Percentiles rank a stretch among this genome's conserved stretches.
These are phyloP conservation scores for Bruguiera sexangula DNA, from an alignment of 345 rosid species.

Conservation along the genomic window DNA sequence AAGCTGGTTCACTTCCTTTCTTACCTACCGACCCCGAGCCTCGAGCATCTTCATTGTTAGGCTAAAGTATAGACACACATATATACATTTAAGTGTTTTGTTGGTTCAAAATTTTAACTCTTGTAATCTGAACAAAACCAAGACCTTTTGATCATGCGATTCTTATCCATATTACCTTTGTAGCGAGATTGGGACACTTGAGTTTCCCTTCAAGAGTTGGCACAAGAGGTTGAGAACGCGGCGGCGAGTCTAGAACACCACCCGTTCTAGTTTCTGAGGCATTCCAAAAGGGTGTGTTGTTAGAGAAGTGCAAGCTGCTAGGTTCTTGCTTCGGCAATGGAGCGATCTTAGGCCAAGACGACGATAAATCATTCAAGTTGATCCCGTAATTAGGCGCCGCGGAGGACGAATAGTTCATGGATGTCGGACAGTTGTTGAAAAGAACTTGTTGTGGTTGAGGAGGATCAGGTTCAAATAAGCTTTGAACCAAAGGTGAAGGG, in stretches of 20 bases:
- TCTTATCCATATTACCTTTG: conserved; percentile 10
- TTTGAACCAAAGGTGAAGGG: conserved; percentile 18
- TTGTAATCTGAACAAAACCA: neutral
- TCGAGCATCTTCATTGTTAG: conserved; percentile 7
- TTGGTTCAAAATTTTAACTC: neutral
- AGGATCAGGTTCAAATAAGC: conserved; percentile 20
- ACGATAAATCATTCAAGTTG: conserved; percentile 18
- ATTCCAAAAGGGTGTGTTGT: conserved; percentile 25
- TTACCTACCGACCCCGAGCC: conserved; percentile 13
- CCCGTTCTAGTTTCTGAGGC: conserved; percentile 2
- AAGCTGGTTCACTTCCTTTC: conserved; percentile 27
- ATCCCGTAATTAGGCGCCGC: conserved; percentile 8
- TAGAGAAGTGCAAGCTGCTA: conserved; percentile 20
- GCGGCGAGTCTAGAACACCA: conserved; percentile 4
- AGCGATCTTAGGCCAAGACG: conserved; percentile 21
- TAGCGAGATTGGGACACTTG: conserved; percentile 21
- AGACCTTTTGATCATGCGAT: neutral
- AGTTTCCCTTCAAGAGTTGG: conserved; percentile 36
- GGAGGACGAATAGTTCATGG: conserved; percentile 6
- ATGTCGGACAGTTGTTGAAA: conserved; percentile 11
- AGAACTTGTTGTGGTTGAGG: conserved; percentile 4
- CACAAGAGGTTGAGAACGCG: conserved; percentile 18
- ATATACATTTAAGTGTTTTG: neutral
- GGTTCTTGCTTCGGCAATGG: conserved; percentile 17
- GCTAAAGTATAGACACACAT: conserved; percentile 1